phyloP scores from a whole-genome alignment of 805 yeast genomes.

The Schizosaccharomyces lindneri region DNA sequence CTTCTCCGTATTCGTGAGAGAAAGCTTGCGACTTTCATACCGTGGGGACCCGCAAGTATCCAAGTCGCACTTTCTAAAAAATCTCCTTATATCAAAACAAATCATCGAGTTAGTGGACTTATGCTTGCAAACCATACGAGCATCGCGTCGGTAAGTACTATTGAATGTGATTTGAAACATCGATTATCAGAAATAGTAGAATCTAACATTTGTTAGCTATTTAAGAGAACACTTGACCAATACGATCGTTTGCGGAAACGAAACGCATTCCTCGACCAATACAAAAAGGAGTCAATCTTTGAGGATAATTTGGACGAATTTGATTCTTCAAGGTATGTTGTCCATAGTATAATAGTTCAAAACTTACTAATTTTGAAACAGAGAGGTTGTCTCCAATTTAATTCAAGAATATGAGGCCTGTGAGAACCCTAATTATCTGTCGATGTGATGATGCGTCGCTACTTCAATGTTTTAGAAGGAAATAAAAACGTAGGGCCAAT shows the following conservation, averaged over 20 bases:
- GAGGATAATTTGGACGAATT: constrained; percentile 34
- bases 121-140: constrained; percentile 68
- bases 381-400: constrained; percentile 36
- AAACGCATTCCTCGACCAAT: constrained; percentile 64
- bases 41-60: constrained; percentile 61
- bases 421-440: constrained; percentile 21
- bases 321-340: constrained; percentile 36
- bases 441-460: background rate
- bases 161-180: background rate
- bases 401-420: constrained; percentile 64
- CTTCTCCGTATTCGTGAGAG: constrained; percentile 19
- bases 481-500: too few relatives aligned
- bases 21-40: constrained; percentile 40
- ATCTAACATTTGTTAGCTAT: constrained; percentile 14
- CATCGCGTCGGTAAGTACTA: constrained; percentile 21
- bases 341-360: background rate
- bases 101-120: constrained; percentile 42
- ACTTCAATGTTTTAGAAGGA: background rate
- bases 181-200: background rate
- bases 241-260: constrained; percentile 59
- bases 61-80: constrained; percentile 55
- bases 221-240: constrained; percentile 43
- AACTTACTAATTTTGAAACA: background rate
- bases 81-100: constrained; percentile 30
- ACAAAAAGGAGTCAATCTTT: constrained; percentile 24